A percentile compares a stretch with the other conserved stretches of the same genome.
Conservation (phyloP, 2,329 filamentous ascomycete species). For the Zymoseptoria pseudotritici region DNA sequence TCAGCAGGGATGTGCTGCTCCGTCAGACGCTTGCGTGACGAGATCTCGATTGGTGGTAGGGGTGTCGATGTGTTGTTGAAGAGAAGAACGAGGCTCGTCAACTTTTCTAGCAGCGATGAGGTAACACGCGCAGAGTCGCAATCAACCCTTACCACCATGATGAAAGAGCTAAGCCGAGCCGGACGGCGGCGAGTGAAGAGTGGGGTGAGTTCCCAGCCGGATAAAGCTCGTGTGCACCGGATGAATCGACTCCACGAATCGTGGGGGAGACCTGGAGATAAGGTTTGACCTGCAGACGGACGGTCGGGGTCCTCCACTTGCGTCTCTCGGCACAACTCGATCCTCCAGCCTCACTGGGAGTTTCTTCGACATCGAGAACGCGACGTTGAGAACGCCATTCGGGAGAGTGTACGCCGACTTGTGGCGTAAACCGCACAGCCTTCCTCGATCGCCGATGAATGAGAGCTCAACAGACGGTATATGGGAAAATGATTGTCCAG, state of each 20-base stretch:
- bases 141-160: neutral
- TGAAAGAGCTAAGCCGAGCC: neutral
- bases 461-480: neutral
- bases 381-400: neutral
- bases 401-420: neutral
- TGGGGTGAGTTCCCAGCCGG: neutral
- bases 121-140: neutral
- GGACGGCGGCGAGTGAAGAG: too few species aligned
- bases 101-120: neutral
- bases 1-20: neutral
- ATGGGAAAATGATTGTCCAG: neutral
- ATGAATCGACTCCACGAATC: neutral
- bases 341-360: neutral
- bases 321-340: neutral
- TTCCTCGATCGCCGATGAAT: neutral
- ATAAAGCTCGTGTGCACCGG: neutral
- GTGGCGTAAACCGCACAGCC: neutral
- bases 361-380: neutral
- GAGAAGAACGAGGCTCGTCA: neutral
- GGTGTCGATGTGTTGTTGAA: neutral
- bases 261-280: neutral
- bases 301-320: neutral
- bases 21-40: neutral
- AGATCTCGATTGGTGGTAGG: neutral
- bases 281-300: neutral